Evolutionary conservation across 352 stramenopile species (phyloP).

Genomic region (Ophiocytium majus): DNA sequence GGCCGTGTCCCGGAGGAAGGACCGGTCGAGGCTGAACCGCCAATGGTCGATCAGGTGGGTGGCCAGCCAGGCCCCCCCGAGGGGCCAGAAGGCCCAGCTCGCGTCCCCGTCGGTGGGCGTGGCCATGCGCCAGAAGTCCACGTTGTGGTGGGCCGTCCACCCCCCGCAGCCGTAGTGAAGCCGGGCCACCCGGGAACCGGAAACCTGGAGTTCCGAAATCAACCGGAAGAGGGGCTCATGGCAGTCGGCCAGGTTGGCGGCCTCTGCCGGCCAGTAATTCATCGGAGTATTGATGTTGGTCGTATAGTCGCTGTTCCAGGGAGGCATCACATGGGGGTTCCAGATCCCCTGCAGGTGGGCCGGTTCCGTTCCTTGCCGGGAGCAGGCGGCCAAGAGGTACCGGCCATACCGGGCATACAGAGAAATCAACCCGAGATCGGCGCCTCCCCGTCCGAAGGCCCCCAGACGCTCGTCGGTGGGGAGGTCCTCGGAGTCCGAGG

Average conservation of each 20-base stretch:
- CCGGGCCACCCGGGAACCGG: neutral
- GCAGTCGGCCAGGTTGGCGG: neutral
- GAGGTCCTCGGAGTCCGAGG: neutral
- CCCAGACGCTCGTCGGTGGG: neutral
- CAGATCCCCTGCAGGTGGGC: neutral
- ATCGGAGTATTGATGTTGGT: slow-evolving; percentile 12
- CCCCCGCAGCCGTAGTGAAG: neutral
- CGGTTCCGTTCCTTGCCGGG: neutral
- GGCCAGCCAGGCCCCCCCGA: neutral
- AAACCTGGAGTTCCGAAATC: neutral
- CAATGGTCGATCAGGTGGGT: neutral
- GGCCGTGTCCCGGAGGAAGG: neutral
- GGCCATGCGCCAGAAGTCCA: neutral
- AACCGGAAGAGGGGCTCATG: neutral
- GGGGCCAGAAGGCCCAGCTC: neutral
- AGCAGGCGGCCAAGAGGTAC: neutral
- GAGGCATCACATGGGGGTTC: neutral
- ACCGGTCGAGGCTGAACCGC: neutral
- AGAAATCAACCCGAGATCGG: neutral
- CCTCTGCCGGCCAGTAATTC: slow-evolving; percentile 4
- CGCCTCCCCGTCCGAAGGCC: neutral
- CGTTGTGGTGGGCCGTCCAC: neutral
- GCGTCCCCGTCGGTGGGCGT: neutral
- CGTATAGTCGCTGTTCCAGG: slow-evolving; percentile 1
- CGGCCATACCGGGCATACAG: slow-evolving; percentile 1